Conservation (phyloP, 805 yeast genomes). For the Ogataea trehalophila region DNA sequence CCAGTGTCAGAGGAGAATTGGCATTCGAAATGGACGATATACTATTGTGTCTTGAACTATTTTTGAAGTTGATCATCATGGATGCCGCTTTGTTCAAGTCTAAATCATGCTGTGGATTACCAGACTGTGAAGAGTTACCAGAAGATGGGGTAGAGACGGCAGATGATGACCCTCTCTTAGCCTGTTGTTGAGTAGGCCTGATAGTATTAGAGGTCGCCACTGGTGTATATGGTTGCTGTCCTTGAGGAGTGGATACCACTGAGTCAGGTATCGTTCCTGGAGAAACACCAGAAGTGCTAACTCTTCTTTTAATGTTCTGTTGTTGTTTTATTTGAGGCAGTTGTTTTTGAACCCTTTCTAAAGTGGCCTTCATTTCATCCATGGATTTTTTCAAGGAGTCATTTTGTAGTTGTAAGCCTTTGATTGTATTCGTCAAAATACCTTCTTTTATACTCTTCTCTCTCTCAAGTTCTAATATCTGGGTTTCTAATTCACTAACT, state of each 20-base stretch:
- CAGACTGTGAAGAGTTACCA: background rate
- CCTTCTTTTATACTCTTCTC: conserved; percentile 60
- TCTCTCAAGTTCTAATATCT: conserved; percentile 60
- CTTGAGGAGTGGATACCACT: conserved; percentile 10
- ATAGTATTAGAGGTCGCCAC: background rate
- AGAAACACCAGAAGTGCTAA: conserved; percentile 12
- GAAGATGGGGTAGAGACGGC: conserved; percentile 4
- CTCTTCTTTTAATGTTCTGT: conserved; percentile 4
- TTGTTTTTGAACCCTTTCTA: conserved; percentile 17
- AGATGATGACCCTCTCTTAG: background rate
- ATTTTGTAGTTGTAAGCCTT: conserved; percentile 42
- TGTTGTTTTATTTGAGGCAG: background rate
- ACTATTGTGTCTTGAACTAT: conserved; percentile 22
- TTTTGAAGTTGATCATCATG: conserved; percentile 27
- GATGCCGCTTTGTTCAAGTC: conserved; percentile 26
- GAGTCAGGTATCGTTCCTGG: conserved; percentile 13
- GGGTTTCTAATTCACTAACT: conserved; percentile 71
- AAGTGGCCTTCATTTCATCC: conserved; percentile 33
- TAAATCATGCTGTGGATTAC: conserved; percentile 7
- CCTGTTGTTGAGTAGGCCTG: too few species aligned
- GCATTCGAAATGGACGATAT: conserved; percentile 15
- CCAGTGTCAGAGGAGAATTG: conserved; percentile 13
- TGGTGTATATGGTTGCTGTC: conserved; percentile 11
- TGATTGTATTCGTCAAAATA: conserved; percentile 47
- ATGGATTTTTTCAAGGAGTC: conserved; percentile 36